Base-by-base conservation (phyloP, 164 flowering plant genomes). In the Annona squamosa region DNA sequence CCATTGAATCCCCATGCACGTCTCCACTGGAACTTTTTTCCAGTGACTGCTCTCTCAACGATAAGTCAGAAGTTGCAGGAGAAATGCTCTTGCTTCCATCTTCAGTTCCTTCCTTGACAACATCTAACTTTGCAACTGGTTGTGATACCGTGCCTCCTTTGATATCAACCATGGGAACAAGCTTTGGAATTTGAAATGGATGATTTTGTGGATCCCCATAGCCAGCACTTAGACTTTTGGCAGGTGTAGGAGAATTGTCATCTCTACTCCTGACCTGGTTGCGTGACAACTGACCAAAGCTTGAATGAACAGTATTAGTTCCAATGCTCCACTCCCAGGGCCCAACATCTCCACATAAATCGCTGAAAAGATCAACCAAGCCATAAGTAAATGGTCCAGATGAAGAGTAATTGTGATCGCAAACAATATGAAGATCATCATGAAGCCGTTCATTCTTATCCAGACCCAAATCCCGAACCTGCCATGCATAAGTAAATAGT, bases 301-400 rank as follows among this genome's bases (percentile, higher is more conserved):
- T 52, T 16, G 56, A 74, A 37, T 65, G 64, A 7, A 66, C 44
- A 65, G 16, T 56, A 12, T 66, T 47, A 26, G 82, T 67, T 67
- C 78, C 89, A 76, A 86, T 63, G 66, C 81, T 84, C 89, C 90
- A 88, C 52, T 86, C 82, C 93, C 90, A 89, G 68, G 89, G 87
- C 68, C 88, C 91, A 66, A 85, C 93, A 69, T 80, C 83, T 63
- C 86, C 92, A 74, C 68, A 57, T 65, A 71, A 45, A 64, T 71
- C 78, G 80, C 88, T 80, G 75, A 93, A 93, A 68, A 96, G 96
- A 84, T 96, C 98, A 64, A 88, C 72, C 71, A 89, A 87, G 67
- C 91, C 97, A 87, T 82, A 90, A 48, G 91, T 88, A 76, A 85
- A 88, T 76, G 94, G 86, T 72, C 89, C 95, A 48, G 79, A 71